Percentiles rank a stretch among this genome's conserved stretches.
phyloP scores from a whole-genome alignment of 306 rosid species.

The Vigna radiata region DNA sequence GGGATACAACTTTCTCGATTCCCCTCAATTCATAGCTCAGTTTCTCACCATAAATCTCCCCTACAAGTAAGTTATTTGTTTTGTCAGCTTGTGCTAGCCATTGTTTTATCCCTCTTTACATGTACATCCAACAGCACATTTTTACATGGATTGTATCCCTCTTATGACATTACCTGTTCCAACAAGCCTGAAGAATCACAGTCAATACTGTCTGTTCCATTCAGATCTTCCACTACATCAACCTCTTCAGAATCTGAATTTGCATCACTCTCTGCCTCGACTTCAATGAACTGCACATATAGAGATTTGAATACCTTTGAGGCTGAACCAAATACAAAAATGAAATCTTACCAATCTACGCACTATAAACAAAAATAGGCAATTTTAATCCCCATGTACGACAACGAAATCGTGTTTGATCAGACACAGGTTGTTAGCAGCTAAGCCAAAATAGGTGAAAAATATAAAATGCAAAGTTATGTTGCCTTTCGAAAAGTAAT shows the following conservation, averaged over 20 bases:
- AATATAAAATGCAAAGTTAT: slow-evolving; percentile 10
- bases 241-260: slow-evolving; percentile 64
- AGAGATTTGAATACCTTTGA: slow-evolving; percentile 36
- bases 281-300: slow-evolving; percentile 75
- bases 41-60: background rate
- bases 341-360: slow-evolving; percentile 25
- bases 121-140: background rate
- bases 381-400: no score
- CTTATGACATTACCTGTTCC: slow-evolving; percentile 58
- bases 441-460: slow-evolving; percentile 7
- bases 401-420: background rate
- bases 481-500: slow-evolving; percentile 17
- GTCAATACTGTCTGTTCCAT: slow-evolving; percentile 45
- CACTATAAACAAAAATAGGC: slow-evolving; percentile 16
- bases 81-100: no score
- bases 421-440: background rate
- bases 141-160: background rate
- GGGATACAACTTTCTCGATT: no score
- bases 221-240: slow-evolving; percentile 43
- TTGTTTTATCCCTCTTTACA: slow-evolving; percentile 6
- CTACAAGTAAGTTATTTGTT: background rate
- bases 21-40: background rate
- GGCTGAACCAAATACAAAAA: slow-evolving; percentile 31
- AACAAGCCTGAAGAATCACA: slow-evolving; percentile 58
- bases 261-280: slow-evolving; percentile 50